Evolutionary conservation across 2,329 filamentous ascomycete genomes (phyloP).

Genomic region (Calonectria pauciramosa): DNA sequence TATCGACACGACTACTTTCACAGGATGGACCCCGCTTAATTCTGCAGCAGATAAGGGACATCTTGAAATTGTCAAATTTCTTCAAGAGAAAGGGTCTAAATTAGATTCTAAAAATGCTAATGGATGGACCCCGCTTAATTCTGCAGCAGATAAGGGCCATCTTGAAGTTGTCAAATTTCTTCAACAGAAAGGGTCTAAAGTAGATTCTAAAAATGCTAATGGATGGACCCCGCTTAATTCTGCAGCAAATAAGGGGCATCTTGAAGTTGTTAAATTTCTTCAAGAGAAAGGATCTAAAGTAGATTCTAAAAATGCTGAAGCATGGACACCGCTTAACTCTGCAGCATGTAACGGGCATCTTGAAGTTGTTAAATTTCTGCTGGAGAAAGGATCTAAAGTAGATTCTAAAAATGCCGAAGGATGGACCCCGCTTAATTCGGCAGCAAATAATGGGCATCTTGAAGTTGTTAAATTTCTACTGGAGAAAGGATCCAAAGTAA

Average conservation of each 20-base stretch:
- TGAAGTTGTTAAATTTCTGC: neutral
- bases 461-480: neutral
- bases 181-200: neutral
- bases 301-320: neutral
- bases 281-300: neutral
- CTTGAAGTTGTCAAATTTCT: neutral
- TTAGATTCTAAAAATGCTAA: neutral
- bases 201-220: neutral
- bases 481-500: neutral
- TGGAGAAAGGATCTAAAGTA: neutral
- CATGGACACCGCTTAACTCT: neutral
- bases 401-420: neutral
- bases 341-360: neutral
- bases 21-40: neutral
- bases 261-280: neutral
- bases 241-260: neutral
- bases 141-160: neutral
- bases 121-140: neutral
- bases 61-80: neutral
- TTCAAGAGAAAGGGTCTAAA: neutral
- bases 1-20: neutral
- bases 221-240: neutral
- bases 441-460: neutral
- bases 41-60: neutral
- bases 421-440: neutral